Evolutionary conservation across 225 moss, liverwort and hornwort species (phyloP), one percentile per base, ranked within the genome.

Genomic region (Marchantia polymorpha): DNA sequence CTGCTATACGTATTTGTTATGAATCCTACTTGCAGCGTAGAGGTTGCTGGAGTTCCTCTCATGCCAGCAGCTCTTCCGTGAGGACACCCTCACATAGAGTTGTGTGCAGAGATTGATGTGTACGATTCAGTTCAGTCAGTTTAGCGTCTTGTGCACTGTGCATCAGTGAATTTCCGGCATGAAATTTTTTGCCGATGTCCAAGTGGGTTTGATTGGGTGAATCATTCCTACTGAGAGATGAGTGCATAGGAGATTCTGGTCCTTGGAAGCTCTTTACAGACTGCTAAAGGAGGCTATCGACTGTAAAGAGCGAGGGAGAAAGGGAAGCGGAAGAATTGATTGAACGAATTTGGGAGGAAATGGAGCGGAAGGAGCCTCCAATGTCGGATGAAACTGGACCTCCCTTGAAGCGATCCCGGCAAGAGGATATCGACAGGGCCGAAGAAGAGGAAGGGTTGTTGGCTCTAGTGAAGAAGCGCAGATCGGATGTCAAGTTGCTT

Each of bases 391-490:
- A 16, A 14, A 4, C 12, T 49, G 68, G 69, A 22, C 77, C 80
- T 50, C 29, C 72, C 5, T 12, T 69, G 74, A 86, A 83, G 73
- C 73, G 86, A 60, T 78, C 86, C 50, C 77, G 83, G 12, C 83
- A 83, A 67, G 54, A 72, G 29, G 39, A 39, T 6, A 63, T 60
- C 1, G 73, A 82, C 47, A 76, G 58, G 52, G 79, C 81, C 4
- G 87, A 87, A 77, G 82, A 87, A 64, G 77, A 84, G 73, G 84
- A 84, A 71, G 84, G 84, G 12, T 73, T 87, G 26, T 70, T 87
- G 46, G 84, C 82, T 27, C 77, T 87, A n/a, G 82, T 87, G 77
- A 82, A 82, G 80, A 87, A 82, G 68, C 84, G 87, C 60, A 58
- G 69, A 64, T 79, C 83, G 12, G 84, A 87, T 20, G 87, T 87